phyloP scores from a whole-genome alignment of 495 filamentous ascomycete species.

The Lichenothelia convexa region DNA sequence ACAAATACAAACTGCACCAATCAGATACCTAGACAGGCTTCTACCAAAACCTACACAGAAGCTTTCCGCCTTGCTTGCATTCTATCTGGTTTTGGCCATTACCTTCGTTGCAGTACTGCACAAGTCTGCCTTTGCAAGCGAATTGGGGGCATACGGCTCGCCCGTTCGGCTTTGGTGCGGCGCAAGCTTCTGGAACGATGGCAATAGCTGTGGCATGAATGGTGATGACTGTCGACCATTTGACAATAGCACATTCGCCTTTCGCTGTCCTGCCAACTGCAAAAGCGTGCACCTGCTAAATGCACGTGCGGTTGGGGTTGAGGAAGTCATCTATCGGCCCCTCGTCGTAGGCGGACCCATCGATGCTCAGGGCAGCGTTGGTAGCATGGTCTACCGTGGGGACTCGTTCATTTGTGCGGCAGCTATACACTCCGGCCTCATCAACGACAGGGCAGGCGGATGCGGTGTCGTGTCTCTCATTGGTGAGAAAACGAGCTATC shows the following conservation, averaged over 20 bases:
- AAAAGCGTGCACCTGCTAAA: slow-evolving; percentile 17
- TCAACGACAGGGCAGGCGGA: slow-evolving; percentile 18
- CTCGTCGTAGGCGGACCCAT: slow-evolving; percentile 23
- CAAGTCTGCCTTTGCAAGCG: slow-evolving; percentile 19
- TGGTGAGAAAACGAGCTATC: slow-evolving; percentile 19
- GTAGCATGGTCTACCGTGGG: slow-evolving; percentile 19
- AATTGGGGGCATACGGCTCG: slow-evolving; percentile 19
- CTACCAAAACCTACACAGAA: slow-evolving; percentile 21
- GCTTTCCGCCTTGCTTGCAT: slow-evolving; percentile 16
- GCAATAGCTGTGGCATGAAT: slow-evolving; percentile 28
- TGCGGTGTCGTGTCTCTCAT: slow-evolving; percentile 22
- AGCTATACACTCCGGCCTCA: slow-evolving; percentile 25
- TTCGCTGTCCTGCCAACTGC: slow-evolving; percentile 26
- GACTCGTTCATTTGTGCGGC: slow-evolving; percentile 27
- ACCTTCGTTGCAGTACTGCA: slow-evolving; percentile 20
- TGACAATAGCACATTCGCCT: slow-evolving; percentile 18
- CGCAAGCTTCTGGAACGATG: slow-evolving; percentile 32
- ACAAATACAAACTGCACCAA: slow-evolving; percentile 18
- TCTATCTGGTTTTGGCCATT: slow-evolving; percentile 22
- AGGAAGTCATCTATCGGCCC: slow-evolving; percentile 21
- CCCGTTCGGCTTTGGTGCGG: slow-evolving; percentile 31
- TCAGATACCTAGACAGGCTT: slow-evolving; percentile 20
- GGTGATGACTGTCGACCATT: slow-evolving; percentile 25
- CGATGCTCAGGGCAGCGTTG: slow-evolving; percentile 8
- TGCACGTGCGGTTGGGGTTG: slow-evolving; percentile 23